Conservation (phyloP, 495 filamentous ascomycete species). For the Collariella sp. region DNA sequence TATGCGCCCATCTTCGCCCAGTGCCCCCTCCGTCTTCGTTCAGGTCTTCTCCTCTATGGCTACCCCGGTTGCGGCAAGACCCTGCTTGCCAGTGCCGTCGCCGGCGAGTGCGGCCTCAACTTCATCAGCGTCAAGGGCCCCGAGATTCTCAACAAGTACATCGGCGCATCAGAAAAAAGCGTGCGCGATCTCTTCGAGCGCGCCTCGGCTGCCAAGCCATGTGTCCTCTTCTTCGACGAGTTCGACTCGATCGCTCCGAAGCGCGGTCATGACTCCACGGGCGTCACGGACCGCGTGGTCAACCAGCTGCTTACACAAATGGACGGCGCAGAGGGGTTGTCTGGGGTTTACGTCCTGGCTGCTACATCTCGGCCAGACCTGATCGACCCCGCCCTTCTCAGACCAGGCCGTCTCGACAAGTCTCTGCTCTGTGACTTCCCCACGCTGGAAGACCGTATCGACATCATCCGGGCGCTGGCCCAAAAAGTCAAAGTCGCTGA, state of each 20-base stretch:
- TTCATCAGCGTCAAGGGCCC: constrained; percentile 98
- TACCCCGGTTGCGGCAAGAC: constrained; percentile 97
- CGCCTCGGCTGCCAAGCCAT: constrained; percentile 80
- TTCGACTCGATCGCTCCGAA: constrained; percentile 97
- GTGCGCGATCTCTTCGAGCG: constrained; percentile 92
- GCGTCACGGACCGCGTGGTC: constrained; percentile 96
- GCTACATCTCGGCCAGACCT: constrained; percentile 86
- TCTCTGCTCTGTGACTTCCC: constrained; percentile 85
- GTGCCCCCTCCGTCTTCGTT: constrained; percentile 85
- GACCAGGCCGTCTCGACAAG: constrained; percentile 88
- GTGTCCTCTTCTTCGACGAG: constrained; percentile 95
- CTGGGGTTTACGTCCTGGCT: constrained; percentile 90
- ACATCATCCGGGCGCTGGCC: constrained; percentile 76
- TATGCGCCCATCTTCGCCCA: constrained; percentile 97
- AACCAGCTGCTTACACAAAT: constrained; percentile 97
- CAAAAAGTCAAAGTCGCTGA: constrained; percentile 63
- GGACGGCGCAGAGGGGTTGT: constrained; percentile 94
- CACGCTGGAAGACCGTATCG: constrained; percentile 62
- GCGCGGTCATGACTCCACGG: constrained; percentile 90
- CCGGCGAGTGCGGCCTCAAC: constrained; percentile 91
- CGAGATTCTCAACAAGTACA: constrained; percentile 97
- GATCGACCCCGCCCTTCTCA: constrained; percentile 84
- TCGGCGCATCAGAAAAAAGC: constrained; percentile 89
- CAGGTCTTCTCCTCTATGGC: constrained; percentile 85
- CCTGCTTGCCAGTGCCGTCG: constrained; percentile 83